Base-by-base conservation (phyloP, 805 yeast species). In the Spathaspora passalidarum region DNA sequence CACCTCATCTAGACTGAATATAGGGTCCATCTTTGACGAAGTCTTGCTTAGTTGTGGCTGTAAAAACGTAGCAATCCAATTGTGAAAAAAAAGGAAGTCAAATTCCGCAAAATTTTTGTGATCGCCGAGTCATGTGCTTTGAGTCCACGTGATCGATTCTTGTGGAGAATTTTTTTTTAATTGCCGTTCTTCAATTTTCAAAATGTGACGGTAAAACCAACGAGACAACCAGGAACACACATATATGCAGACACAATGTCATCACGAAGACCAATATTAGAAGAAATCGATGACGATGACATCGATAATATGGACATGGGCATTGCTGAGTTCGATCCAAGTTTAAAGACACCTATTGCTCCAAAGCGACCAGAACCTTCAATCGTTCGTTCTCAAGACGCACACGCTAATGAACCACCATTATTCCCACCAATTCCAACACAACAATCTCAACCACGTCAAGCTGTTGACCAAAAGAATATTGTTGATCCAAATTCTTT, bases 281-380 rank as follows among this genome's bases (percentile, higher is more conserved):
- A 86, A 62, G 91, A 86, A 55, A 81, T 86, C 47, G 90, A 85
- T 61, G 86, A 81, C 58, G 95, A 88, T 52, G 91, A 85, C 56
- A 82, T 92, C 66, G 97, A 91, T 60, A 84, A 90, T 69, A 74
- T 89, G 82, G 97, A 92, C 57, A 85, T 88, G 87, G 97, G 91
- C 66, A 73, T 91, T 21, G 95, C 96, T 3, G 95, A 92, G 69
- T 86, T 89, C 52, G 97, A 90, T 65, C 90, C 71, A 40, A 54
- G 57, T 34, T 66, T 86, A 51, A 75, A 64, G 36, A 84, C 92
- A 0, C 87, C 92, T 6, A 66, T 85, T 18, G 91, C 91, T 1
- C 89, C 90, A 17, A 55, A 65, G 41, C 73, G 77, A 54, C 78
- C 83, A 18, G 75, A 76, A 50, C 86, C 88, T 32, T 65, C 72